phyloP scores from a whole-genome alignment of 768 basidiomycete species.

The Suillus bovinus region DNA sequence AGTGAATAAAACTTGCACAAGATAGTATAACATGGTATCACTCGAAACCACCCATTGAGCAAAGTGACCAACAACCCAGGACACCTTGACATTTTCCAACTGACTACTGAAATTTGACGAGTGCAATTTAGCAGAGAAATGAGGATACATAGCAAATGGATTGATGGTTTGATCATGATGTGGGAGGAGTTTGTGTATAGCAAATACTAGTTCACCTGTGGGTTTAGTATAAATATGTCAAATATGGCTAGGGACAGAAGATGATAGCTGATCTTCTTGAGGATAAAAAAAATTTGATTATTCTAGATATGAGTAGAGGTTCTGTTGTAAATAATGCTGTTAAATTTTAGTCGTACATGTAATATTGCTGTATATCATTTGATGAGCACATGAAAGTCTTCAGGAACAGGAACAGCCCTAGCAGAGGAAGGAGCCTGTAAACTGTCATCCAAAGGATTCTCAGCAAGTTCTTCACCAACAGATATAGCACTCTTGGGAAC shows the following conservation, averaged over 20 bases:
- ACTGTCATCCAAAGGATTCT: not conserved
- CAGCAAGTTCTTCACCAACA: not conserved
- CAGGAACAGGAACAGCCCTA: not conserved
- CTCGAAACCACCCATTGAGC: constrained; percentile 1
- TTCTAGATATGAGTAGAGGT: not conserved
- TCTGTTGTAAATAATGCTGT: constrained; percentile 3
- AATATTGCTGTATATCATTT: not conserved
- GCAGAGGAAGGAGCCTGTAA: not conserved
- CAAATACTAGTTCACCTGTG: not conserved
- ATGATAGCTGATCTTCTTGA: not conserved
- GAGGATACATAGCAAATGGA: constrained; percentile 5
- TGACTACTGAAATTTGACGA: not conserved
- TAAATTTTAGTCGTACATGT: not conserved
- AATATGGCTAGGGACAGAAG: constrained; percentile 2
- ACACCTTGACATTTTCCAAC: not conserved
- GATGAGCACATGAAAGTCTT: not conserved
- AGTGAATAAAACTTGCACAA: not conserved
- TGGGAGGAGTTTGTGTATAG: not conserved
- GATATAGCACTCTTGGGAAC: not conserved
- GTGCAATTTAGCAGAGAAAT: not conserved
- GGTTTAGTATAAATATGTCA: constrained; percentile 5
- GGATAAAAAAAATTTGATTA: not conserved
- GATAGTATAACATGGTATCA: not conserved
- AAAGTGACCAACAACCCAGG: constrained; percentile 1
- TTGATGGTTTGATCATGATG: not conserved